A percentile compares a stretch with the other conserved stretches of the same genome.
Evolutionary conservation across 176 grass and related monocot species (phyloP).

Genomic region (Carex pumila): DNA sequence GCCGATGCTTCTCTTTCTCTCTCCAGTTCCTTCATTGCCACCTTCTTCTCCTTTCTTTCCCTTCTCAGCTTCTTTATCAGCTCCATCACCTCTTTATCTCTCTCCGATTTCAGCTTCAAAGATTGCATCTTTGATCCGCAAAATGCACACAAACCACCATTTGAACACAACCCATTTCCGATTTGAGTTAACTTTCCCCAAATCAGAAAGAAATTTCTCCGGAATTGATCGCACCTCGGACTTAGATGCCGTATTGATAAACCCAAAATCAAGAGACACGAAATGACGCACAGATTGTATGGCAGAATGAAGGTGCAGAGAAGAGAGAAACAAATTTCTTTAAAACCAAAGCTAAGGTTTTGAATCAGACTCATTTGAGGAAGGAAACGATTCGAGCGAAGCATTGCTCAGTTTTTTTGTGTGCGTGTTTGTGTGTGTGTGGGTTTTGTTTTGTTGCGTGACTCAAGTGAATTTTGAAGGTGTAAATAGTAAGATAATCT

Average conservation of each 20-base stretch:
- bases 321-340: neutral
- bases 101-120: slow-evolving; percentile 27
- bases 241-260: slow-evolving; percentile 31
- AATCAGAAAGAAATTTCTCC: slow-evolving; percentile 7
- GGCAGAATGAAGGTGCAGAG: neutral
- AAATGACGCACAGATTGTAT: slow-evolving; percentile 14
- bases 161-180: slow-evolving; percentile 16
- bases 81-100: slow-evolving; percentile 21
- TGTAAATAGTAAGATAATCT: no score
- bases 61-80: slow-evolving; percentile 35
- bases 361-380: neutral
- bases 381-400: neutral
- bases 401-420: neutral
- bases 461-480: no score
- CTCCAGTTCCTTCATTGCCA: slow-evolving; percentile 44
- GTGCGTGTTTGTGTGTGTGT: no score
- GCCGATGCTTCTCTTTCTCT: slow-evolving; percentile 55
- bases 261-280: slow-evolving; percentile 28
- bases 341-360: neutral
- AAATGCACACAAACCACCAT: slow-evolving; percentile 36
- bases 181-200: slow-evolving; percentile 13
- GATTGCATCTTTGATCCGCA: slow-evolving; percentile 45
- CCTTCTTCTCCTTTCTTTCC: slow-evolving; percentile 44
- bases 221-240: neutral
- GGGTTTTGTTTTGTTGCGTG: no score